A percentile compares a stretch with the other conserved stretches of the same genome.
Conservation (phyloP, 805 yeast species). For the Scheffersomyces coipomensis region DNA sequence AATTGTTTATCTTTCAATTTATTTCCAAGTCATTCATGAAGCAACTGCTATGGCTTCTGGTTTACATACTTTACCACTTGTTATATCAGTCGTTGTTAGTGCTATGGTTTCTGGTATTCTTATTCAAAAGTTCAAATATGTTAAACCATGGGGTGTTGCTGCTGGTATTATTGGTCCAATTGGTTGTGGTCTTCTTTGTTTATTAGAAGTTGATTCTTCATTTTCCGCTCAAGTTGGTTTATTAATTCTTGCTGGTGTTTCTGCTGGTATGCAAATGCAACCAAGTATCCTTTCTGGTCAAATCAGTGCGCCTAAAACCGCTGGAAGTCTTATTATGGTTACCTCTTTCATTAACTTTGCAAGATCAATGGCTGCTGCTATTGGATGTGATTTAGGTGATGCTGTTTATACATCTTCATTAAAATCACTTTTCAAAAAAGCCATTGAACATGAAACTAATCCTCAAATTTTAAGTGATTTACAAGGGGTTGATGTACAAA, state of each 20-base stretch:
- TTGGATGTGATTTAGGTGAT: conserved; percentile 28
- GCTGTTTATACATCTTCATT: conserved; percentile 10
- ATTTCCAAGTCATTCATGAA: conserved; percentile 48
- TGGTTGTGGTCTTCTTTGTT: conserved; percentile 43
- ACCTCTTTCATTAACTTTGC: conserved; percentile 45
- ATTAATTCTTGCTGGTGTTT: conserved; percentile 46
- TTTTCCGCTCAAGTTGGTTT: conserved; percentile 40
- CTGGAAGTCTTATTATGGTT: conserved; percentile 49
- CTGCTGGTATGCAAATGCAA: conserved; percentile 49
- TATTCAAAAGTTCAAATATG: conserved; percentile 34
- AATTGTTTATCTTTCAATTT: conserved; percentile 26
- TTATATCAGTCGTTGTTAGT: conserved; percentile 36
- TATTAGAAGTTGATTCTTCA: conserved; percentile 40
- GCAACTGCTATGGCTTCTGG: conserved; percentile 46
- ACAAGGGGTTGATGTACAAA: conserved; percentile 8
- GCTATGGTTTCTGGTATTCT: conserved; percentile 37
- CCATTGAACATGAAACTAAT: conserved; percentile 7
- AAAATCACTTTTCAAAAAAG: conserved; percentile 5
- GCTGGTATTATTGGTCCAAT: conserved; percentile 31
- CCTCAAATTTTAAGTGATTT: conserved; percentile 6
- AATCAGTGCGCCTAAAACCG: conserved; percentile 48
- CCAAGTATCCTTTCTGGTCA: conserved; percentile 44
- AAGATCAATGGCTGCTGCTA: conserved; percentile 46
- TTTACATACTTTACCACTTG: conserved; percentile 40
- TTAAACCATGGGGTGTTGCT: conserved; percentile 39